Evolutionary conservation across 2,329 filamentous ascomycete genomes (phyloP).

Genomic region (Sporothrix dimorphospora): DNA sequence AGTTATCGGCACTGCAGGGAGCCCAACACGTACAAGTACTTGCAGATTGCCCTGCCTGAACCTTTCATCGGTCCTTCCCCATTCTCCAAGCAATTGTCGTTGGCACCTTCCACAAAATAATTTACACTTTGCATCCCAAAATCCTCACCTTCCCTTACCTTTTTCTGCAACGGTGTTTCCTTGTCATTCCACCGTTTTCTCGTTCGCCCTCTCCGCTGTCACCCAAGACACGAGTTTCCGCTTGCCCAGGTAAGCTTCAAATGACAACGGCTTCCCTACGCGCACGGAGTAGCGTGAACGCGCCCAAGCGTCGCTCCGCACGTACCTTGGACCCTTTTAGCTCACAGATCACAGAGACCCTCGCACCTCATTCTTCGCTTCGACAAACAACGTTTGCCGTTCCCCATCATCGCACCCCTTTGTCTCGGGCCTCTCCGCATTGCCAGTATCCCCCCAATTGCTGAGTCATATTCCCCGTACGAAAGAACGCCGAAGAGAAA

Average conservation of each 20-base stretch:
- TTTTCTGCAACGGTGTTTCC: not conserved
- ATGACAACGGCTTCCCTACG: not conserved
- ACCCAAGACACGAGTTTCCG: not conserved
- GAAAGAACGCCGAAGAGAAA: not conserved
- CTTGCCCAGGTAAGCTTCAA: not conserved
- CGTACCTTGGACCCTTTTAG: not conserved
- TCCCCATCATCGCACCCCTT: not conserved
- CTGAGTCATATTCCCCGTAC: not conserved
- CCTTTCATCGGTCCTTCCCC: not conserved
- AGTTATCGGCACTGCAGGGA: not conserved
- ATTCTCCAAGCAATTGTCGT: not conserved
- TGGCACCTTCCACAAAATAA: not conserved
- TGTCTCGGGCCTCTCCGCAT: not conserved
- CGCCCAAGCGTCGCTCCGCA: not conserved
- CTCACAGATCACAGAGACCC: not conserved
- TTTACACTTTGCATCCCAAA: not conserved
- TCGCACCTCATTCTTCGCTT: not conserved
- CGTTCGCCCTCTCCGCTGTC: not conserved
- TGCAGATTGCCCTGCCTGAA: not conserved
- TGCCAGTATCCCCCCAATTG: too few species aligned
- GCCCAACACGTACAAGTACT: not conserved
- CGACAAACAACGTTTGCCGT: not conserved
- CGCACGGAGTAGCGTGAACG: not conserved
- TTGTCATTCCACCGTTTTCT: not conserved
- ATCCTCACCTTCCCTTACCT: not conserved